Evolutionary conservation across 192 early-diverging fungal species (phyloP).

Genomic region (Backusella parvicylindrica): DNA sequence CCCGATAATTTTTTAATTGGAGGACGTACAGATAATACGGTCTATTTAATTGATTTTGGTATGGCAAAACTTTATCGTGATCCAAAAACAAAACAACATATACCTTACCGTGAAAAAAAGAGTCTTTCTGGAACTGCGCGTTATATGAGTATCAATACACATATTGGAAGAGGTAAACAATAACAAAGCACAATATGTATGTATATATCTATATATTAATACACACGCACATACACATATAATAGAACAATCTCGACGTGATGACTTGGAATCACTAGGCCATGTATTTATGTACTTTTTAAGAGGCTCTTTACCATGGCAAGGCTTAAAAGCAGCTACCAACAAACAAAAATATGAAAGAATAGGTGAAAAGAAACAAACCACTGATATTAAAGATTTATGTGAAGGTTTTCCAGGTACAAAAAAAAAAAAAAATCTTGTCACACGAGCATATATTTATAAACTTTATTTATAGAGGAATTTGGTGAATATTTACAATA

Average conservation of each 20-base stretch:
- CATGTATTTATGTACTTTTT: conserved; percentile 99
- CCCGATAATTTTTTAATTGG: conserved; percentile 98
- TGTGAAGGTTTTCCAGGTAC: conserved; percentile 82
- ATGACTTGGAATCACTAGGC: conserved; percentile 94
- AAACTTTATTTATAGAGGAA: conserved; percentile 54
- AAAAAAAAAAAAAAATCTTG: too few species aligned
- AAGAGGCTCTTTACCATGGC: conserved; percentile 91
- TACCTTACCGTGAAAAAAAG: conserved; percentile 95
- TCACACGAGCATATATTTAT: background rate
- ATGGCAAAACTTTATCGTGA: conserved; percentile 98
- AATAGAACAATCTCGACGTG: conserved; percentile 92
- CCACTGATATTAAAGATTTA: conserved; percentile 81
- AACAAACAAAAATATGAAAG: conserved; percentile 99
- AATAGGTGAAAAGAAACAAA: conserved; percentile 97
- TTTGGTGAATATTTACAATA: conserved; percentile 88
- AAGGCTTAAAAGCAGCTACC: conserved; percentile 92
- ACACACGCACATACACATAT: too few species aligned
- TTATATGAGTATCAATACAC: conserved; percentile 97
- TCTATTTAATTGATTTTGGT: conserved; percentile 95
- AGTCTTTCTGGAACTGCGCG: conserved; percentile 90
- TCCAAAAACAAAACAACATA: conserved; percentile 92
- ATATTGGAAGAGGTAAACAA: conserved; percentile 75
- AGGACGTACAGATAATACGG: conserved; percentile 54
- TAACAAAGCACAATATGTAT: background rate
- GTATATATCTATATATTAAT: background rate